A percentile compares a stretch with the other conserved stretches of the same genome.
Evolutionary conservation across 192 early-diverging fungal genomes (phyloP).

Genomic region (Mortierella antarctica): DNA sequence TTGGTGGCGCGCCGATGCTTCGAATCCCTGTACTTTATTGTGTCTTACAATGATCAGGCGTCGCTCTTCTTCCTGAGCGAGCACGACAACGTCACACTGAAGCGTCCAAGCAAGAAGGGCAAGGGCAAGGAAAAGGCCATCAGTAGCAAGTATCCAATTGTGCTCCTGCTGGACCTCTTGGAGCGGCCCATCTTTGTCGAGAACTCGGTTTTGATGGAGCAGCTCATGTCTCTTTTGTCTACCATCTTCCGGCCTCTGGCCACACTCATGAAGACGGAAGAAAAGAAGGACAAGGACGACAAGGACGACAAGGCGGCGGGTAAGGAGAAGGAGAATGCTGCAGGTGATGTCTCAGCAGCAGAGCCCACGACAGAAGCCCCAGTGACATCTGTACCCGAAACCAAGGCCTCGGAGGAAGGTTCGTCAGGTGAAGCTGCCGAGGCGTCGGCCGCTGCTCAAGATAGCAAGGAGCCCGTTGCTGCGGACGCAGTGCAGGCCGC

Average conservation of each 20-base stretch:
- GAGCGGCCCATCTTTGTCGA: conserved; percentile 85
- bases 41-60: conserved; percentile 81
- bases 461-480: conserved; percentile 31
- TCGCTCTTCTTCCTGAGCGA: conserved; percentile 84
- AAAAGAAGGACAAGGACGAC: conserved; percentile 4
- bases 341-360: background rate
- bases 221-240: conserved; percentile 86
- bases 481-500: conserved; percentile 43
- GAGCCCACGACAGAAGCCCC: conserved; percentile 15
- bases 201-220: conserved; percentile 86
- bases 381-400: background rate
- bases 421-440: background rate
- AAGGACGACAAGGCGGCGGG: conserved; percentile 9
- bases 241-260: conserved; percentile 85
- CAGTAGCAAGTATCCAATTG: conserved; percentile 70
- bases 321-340: conserved; percentile 8
- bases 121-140: conserved; percentile 69
- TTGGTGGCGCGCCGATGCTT: conserved; percentile 89
- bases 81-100: conserved; percentile 67
- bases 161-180: conserved; percentile 85
- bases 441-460: conserved; percentile 5
- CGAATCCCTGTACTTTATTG: conserved; percentile 85
- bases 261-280: conserved; percentile 62
- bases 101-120: conserved; percentile 67
- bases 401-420: background rate